Evolutionary conservation across 495 filamentous ascomycete species (phyloP).

Genomic region (Penicillium herquei): DNA sequence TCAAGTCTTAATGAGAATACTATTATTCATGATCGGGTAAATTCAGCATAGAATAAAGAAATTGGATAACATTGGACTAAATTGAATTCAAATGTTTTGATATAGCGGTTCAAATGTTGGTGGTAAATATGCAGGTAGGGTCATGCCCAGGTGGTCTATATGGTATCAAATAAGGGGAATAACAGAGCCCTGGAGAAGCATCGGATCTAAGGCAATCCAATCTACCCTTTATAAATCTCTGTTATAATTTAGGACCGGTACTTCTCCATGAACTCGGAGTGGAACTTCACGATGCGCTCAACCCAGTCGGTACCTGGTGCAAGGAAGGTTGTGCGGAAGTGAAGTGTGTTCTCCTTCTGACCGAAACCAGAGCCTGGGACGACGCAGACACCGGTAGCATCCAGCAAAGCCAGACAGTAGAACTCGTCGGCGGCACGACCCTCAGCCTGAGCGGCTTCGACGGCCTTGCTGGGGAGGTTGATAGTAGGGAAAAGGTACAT

Average conservation of each 20-base stretch:
- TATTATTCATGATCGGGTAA: too few relatives aligned
- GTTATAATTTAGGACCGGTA: conserved; percentile 38
- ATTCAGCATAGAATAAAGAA: too few relatives aligned
- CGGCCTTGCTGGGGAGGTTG: conserved; percentile 68
- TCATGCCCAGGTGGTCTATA: conserved; percentile 9
- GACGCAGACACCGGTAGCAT: conserved; percentile 93
- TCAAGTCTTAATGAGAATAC: too few relatives aligned
- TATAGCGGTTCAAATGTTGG: too few relatives aligned
- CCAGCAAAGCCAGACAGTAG: conserved; percentile 85
- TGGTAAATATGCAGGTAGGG: too few relatives aligned
- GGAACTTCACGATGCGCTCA: conserved; percentile 82
- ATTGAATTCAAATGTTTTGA: too few relatives aligned
- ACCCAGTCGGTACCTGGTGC: conserved; percentile 97
- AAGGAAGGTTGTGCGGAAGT: conserved; percentile 96
- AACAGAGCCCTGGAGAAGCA: conserved; percentile 4
- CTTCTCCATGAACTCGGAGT: conserved; percentile 87
- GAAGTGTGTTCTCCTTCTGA: conserved; percentile 84
- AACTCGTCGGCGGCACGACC: conserved; percentile 82
- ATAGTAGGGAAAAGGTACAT: conserved; percentile 99
- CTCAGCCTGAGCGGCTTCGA: conserved; percentile 70
- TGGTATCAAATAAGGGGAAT: conserved; percentile 17
- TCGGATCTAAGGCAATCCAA: neutral
- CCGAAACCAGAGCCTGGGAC: conserved; percentile 92
- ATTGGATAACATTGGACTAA: too few relatives aligned
- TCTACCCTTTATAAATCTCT: too few relatives aligned